Conservation (phyloP, 139 green algal genomes). For the Chlamydomonas incerta region DNA sequence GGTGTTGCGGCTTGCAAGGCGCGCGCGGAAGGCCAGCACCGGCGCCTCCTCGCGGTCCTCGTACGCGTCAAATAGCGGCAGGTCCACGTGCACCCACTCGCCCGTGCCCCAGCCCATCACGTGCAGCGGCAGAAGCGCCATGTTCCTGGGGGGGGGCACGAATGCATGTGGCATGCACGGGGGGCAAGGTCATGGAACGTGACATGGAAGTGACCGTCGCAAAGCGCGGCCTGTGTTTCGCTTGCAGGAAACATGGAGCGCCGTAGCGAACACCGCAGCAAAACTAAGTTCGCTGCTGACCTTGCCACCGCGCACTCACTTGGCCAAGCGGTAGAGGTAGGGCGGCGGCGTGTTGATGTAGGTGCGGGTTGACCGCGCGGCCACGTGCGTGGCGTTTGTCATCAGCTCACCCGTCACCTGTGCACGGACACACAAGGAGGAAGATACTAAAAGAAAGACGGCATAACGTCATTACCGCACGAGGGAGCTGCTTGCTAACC, state of each 20-base stretch:
- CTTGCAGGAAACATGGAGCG: too few relatives aligned
- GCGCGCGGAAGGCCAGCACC: not conserved
- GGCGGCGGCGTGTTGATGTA: slow-evolving; percentile 31
- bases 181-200: too few relatives aligned
- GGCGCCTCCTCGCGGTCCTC: slow-evolving; percentile 25
- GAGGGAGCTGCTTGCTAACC: too few relatives aligned
- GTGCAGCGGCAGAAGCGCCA: slow-evolving; percentile 1
- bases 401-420: slow-evolving; percentile 34
- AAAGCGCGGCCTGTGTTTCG: too few relatives aligned
- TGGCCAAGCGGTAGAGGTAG: not conserved
- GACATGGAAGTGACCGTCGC: too few relatives aligned
- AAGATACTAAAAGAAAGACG: too few relatives aligned
- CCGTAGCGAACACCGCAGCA: too few relatives aligned
- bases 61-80: slow-evolving; percentile 23
- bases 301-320: too few relatives aligned
- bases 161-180: too few relatives aligned
- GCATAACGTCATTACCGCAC: too few relatives aligned
- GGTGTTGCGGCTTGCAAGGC: slow-evolving; percentile 27
- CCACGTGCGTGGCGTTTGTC: not conserved
- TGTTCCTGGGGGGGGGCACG: not conserved
- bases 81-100: slow-evolving; percentile 4
- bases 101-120: slow-evolving; percentile 14
- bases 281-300: too few relatives aligned
- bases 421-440: too few relatives aligned
- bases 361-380: slow-evolving; percentile 2